Evolutionary conservation across 768 basidiomycete species (phyloP), one percentile per base, ranked within the genome.

Genomic region (Rhodocollybia butyracea): DNA sequence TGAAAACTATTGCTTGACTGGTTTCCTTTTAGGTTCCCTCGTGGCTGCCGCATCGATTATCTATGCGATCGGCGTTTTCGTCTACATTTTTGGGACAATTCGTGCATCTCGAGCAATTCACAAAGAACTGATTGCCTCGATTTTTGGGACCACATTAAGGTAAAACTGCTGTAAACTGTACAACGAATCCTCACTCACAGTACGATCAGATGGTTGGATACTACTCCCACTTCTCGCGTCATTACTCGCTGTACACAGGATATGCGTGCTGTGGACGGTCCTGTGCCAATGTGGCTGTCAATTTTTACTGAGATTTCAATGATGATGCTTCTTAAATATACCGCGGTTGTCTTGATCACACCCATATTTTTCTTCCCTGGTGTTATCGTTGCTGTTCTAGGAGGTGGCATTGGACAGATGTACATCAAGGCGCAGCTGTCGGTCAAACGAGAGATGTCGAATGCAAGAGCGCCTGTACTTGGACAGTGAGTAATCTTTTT

Each of bases 181-280:
- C 40, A 13, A 29, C 5, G 17, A 15, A 12, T 46, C 8, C 27
- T 55, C 8, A 29, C 48, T 27, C 30, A 15, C 13, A 5, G 21
- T 21, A 12, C 27, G 13, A 8, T 60, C 68, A 77, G 80, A 56
- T 81, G 77, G 75, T 68, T 82, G 8, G 80, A 82, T 57, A 73
- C 65, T 6, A 78, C 77, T 1, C 80, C 80, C 0, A 73, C 73
- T 0, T 78, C 79, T n/a, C 72, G 80, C 3, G 72, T 82, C 53
- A 76, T 80, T 36, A 67, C 77, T 15, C 69, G 79, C 31, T 76
- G 75, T 59, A 80, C 79, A 0, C 74, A 78, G 32, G 80, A 80
- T 61, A 75, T 80, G 12, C 66, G 69, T 22, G 61, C 67, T 21
- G 65, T 62, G 45, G 63, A 64, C 38, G 59, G 53, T 15, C 58